Conservation (phyloP, 2,329 filamentous ascomycete genomes). For the Nectriaceae sp. region DNA sequence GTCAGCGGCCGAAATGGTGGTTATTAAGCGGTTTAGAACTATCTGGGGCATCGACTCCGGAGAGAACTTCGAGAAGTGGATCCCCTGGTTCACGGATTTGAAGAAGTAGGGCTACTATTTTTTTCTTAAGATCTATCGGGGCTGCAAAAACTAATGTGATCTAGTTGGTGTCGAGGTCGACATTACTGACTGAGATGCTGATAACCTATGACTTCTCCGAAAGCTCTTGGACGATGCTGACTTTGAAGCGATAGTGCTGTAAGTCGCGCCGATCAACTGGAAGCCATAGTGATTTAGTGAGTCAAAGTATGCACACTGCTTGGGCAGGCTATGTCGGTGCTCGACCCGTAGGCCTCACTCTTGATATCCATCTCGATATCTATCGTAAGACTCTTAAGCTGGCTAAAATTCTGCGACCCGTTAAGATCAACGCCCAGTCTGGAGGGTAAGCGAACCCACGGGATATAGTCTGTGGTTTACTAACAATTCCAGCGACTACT, state of each 20-base stretch:
- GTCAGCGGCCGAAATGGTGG: too few relatives aligned
- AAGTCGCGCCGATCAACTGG: neutral
- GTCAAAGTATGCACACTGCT: neutral
- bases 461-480: neutral
- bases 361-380: constrained; percentile 2
- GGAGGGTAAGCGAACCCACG: neutral
- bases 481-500: constrained; percentile 28
- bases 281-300: neutral
- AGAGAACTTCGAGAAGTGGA: constrained; percentile 12
- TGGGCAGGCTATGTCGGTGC: neutral
- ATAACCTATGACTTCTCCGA: neutral
- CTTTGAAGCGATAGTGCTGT: neutral
- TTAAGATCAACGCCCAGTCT: constrained; percentile 13
- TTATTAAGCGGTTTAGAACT: constrained; percentile 6
- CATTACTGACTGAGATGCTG: neutral
- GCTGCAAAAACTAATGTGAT: neutral
- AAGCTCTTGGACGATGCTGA: neutral
- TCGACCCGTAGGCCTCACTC: neutral
- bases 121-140: neutral
- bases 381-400: constrained; percentile 8
- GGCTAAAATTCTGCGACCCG: constrained; percentile 2
- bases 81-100: constrained; percentile 9
- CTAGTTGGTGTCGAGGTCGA: neutral
- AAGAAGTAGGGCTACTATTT: constrained; percentile 17
- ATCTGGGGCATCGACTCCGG: constrained; percentile 12